Evolutionary conservation across 164 flowering plant genomes (phyloP).

Genomic region (Magnolia sinica): DNA sequence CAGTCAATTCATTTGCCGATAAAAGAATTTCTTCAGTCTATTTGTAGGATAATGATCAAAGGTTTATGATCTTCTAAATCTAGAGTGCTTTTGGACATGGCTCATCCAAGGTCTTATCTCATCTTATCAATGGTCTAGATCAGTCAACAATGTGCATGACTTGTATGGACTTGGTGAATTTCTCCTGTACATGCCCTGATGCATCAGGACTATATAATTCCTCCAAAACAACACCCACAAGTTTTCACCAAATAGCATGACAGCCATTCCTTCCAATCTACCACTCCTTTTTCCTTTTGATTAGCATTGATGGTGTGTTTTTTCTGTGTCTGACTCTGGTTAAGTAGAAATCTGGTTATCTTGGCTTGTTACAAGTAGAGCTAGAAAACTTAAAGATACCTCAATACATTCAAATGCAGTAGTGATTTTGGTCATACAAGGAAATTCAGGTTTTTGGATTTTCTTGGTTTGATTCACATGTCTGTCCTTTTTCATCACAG

Average conservation of each 20-base stretch:
- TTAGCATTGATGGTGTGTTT: too few relatives aligned
- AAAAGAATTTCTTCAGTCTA: too few relatives aligned
- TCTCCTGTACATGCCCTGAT: not conserved
- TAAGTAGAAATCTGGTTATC: too few relatives aligned
- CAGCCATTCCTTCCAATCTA: too few relatives aligned
- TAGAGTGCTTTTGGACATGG: not conserved
- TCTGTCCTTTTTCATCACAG: constrained; percentile 29
- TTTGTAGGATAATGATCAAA: not conserved
- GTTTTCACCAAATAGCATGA: too few relatives aligned
- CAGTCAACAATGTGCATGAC: not conserved
- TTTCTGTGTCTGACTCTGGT: too few relatives aligned
- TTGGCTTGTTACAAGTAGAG: too few relatives aligned
- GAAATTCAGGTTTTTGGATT: not conserved
- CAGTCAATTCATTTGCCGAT: too few relatives aligned
- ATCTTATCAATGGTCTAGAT: not conserved
- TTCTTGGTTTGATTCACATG: constrained; percentile 2
- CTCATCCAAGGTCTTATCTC: not conserved
- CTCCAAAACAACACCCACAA: not conserved
- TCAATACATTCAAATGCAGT: not conserved
- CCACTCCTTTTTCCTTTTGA: too few relatives aligned
- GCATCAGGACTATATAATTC: not conserved
- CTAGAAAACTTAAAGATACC: too few relatives aligned
- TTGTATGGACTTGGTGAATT: not conserved
- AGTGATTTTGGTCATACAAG: not conserved
- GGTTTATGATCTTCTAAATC: not conserved